Conservation (phyloP, 2,329 filamentous ascomycete genomes). For the Epichloe typhina region DNA sequence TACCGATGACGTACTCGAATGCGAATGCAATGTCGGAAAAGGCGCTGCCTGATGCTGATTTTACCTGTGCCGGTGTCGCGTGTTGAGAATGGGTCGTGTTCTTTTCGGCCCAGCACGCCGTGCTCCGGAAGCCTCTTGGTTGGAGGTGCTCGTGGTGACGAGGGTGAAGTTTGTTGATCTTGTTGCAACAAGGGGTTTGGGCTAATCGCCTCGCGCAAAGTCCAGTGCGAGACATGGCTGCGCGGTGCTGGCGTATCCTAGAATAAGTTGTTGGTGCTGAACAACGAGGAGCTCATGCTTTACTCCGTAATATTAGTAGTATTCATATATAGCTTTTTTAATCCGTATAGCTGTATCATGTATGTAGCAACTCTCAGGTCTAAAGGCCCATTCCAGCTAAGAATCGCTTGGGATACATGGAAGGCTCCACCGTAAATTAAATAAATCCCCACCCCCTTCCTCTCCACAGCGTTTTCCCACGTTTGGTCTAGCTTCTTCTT, state of each 20-base stretch:
- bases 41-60: conserved; percentile 9
- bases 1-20: conserved; percentile 19
- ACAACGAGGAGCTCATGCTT: no score
- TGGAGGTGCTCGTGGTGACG: neutral
- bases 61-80: conserved; percentile 2
- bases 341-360: no score
- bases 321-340: no score
- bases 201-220: neutral
- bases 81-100: neutral
- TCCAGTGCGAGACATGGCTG: conserved; percentile 2
- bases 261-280: no score
- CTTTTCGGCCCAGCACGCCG: neutral
- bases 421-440: no score
- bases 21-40: conserved; percentile 23
- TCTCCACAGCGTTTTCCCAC: no score
- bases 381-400: no score
- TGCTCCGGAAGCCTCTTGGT: neutral
- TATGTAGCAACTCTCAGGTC: no score
- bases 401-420: no score
- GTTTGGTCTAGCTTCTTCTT: no score
- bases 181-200: neutral
- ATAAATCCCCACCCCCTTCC: no score
- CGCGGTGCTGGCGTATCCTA: neutral
- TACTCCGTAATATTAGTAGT: no score
- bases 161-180: neutral